Evolutionary conservation across 176 grass and related monocot genomes (phyloP).

Genomic region (sorghum (Sorghum bicolor)): Sorghum_bicolor_NCBIv3 NC_012871.2:70785001-70785500

Average conservation of each 20-base stretch:
- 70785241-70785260: neutral
- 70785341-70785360: neutral
- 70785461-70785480: slow-evolving; percentile 53
- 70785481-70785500: slow-evolving; percentile 62
- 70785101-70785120: neutral
- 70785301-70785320: neutral
- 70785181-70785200: neutral
- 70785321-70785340: neutral
- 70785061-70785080: neutral
- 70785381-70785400: neutral
- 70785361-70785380: slow-evolving; percentile 3
- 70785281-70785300: neutral
- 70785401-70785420: neutral
- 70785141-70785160: neutral
- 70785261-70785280: neutral
- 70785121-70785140: neutral
- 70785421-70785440: slow-evolving; percentile 23
- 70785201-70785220: too few species aligned
- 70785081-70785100: neutral
- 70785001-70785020: neutral
- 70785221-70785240: neutral
- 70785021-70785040: neutral
- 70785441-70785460: slow-evolving; percentile 32
- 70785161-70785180: neutral
- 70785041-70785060: neutral